These are phyloP conservation scores for Priceomyces haplophilus DNA, from an alignment of 805 yeast genomes.

Conservation along the genomic window DNA sequence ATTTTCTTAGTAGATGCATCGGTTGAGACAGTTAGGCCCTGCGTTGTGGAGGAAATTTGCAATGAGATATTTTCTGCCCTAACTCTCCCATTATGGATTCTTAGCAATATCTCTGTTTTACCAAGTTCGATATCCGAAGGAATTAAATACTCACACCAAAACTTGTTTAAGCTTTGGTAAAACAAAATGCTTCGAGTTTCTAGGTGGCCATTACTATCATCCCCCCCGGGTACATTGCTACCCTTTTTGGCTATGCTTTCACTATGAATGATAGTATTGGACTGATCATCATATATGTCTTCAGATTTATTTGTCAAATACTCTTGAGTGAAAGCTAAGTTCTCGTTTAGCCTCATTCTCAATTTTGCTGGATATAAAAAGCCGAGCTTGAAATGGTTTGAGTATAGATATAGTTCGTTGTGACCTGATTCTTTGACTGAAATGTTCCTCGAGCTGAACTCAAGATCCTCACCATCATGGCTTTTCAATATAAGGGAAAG, in stretches of 20 bases:
- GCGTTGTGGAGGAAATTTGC: slow-evolving; percentile 13
- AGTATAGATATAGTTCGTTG: slow-evolving; percentile 17
- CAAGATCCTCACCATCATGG: slow-evolving; percentile 9
- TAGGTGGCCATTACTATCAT: too few species aligned
- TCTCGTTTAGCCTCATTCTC: slow-evolving; percentile 13
- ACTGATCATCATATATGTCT: background rate
- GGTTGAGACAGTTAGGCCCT: slow-evolving; percentile 12
- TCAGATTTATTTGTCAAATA: background rate
- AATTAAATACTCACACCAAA: slow-evolving; percentile 26
- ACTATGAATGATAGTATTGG: background rate
- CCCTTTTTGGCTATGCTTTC: background rate
- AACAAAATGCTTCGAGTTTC: slow-evolving; percentile 2
- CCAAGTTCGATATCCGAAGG: slow-evolving; percentile 29
- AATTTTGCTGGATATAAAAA: slow-evolving; percentile 22
- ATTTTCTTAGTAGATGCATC: slow-evolving; percentile 2
- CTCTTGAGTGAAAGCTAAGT: slow-evolving; percentile 13
- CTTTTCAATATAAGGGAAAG: slow-evolving; percentile 20
- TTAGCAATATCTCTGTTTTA: slow-evolving; percentile 21
- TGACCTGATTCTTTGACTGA: slow-evolving; percentile 5
- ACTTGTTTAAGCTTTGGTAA: slow-evolving; percentile 17
- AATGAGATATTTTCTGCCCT: slow-evolving; percentile 27
- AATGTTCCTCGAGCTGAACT: slow-evolving; percentile 10
- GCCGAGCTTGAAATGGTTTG: slow-evolving; percentile 33
- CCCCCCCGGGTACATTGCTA: too few species aligned
- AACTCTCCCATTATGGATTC: slow-evolving; percentile 27